These are phyloP conservation scores for Boletales sp. DNA, from an alignment of 768 basidiomycete species.

Conservation along the genomic window DNA sequence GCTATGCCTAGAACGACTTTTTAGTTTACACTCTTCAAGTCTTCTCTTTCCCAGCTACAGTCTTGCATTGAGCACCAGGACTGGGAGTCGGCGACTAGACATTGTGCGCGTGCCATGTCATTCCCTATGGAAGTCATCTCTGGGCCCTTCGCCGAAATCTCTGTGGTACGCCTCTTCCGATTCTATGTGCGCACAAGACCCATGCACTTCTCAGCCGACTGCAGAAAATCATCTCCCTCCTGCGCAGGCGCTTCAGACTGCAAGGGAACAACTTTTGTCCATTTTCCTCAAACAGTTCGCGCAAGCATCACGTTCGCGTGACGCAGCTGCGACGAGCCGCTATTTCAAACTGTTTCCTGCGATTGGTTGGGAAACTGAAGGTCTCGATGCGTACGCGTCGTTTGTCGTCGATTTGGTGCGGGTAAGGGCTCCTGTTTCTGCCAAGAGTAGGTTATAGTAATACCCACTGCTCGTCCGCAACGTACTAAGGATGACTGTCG, in stretches of 20 bases:
- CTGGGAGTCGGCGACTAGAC: constrained; percentile 93
- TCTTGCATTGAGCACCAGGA: constrained; percentile 73
- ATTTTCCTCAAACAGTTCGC: constrained; percentile 82
- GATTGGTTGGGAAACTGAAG: constrained; percentile 91
- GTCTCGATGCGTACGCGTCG: constrained; percentile 85
- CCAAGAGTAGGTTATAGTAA: constrained; percentile 58
- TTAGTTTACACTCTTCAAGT: constrained; percentile 40
- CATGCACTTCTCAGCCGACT: constrained; percentile 63
- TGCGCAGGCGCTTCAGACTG: constrained; percentile 70
- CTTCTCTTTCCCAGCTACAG: constrained; percentile 57
- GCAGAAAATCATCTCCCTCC: constrained; percentile 86
- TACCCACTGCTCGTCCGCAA: constrained; percentile 5
- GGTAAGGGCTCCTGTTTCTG: constrained; percentile 69
- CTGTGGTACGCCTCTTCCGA: constrained; percentile 54
- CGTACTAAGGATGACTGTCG: constrained; percentile 4
- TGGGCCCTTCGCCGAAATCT: constrained; percentile 80
- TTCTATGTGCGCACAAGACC: not conserved
- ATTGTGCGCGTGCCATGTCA: constrained; percentile 88
- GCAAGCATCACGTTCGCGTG: constrained; percentile 73
- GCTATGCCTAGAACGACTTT: constrained; percentile 19
- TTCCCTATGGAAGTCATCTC: constrained; percentile 74
- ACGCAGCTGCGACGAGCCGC: constrained; percentile 83
- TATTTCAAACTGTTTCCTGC: constrained; percentile 97
- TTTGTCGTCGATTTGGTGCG: constrained; percentile 92
- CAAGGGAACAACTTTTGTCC: constrained; percentile 69